These are phyloP conservation scores for Colletotrichum caudatum DNA, from an alignment of 2,329 filamentous ascomycete genomes.

Conservation along the genomic window DNA sequence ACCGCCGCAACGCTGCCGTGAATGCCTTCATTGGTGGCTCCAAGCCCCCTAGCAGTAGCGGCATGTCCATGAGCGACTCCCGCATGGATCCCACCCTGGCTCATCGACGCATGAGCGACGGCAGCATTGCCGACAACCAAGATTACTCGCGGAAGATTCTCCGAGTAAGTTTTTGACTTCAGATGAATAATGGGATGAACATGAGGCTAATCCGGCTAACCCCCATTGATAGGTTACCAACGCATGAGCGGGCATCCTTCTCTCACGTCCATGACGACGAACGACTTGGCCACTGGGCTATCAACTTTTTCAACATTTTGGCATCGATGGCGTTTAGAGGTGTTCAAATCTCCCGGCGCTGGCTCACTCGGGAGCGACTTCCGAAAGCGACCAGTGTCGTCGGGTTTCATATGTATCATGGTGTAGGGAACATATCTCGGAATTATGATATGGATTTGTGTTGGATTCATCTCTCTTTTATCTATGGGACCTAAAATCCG, in stretches of 20 bases:
- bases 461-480: slow-evolving; percentile 39
- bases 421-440: slow-evolving; percentile 53
- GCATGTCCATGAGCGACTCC: slow-evolving; percentile 81
- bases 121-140: slow-evolving; percentile 96
- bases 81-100: slow-evolving; percentile 89
- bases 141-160: slow-evolving; percentile 97
- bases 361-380: slow-evolving; percentile 35
- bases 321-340: slow-evolving; percentile 57
- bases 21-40: slow-evolving; percentile 79
- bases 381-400: slow-evolving; percentile 40
- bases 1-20: slow-evolving; percentile 82
- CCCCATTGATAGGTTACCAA: slow-evolving; percentile 64
- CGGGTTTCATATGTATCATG: slow-evolving; percentile 45
- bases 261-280: slow-evolving; percentile 50
- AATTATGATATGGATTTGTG: slow-evolving; percentile 41
- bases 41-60: slow-evolving; percentile 72
- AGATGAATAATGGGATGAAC: background rate
- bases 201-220: background rate
- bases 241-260: slow-evolving; percentile 57
- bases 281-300: slow-evolving; percentile 47
- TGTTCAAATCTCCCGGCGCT: slow-evolving; percentile 36
- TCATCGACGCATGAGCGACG: slow-evolving; percentile 87
- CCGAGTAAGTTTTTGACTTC: slow-evolving; percentile 73
- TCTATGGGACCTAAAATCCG: slow-evolving; percentile 47
- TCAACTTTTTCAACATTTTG: slow-evolving; percentile 53